Evolutionary conservation across 106 monocot genomes (phyloP), one percentile per base, ranked within the genome.

Genomic region (Alisma plantagoaquatica): DNA sequence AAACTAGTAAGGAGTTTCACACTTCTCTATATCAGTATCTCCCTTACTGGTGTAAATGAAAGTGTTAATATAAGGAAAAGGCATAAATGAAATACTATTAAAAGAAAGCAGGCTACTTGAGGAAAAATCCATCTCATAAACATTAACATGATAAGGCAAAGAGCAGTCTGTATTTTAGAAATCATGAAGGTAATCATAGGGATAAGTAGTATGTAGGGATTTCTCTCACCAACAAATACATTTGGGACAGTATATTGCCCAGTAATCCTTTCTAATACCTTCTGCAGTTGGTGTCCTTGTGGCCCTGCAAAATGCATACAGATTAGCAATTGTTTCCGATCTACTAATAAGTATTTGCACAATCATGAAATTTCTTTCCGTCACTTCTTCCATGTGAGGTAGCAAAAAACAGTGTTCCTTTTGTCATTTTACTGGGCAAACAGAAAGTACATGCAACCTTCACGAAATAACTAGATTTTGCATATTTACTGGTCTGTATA

Each of bases 231-330:
- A 58, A 75, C 63, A 23, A 68, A 75, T 23, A 75, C 69, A 59
- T 75, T 69, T 15, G 75, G 75, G 41, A 75, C 68, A 10, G 68
- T 75, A 51, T 27, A 69, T 32, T 69, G 75, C 27, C 75, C 68
- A 21, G 75, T 69, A 1, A 75, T 48, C 45, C 69, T 68, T 33
- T 75, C 64, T 63, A 75, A 59, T 27, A 69, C 43, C 68, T 52
- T 75, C 32, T 58, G 63, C 17, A 75, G 29, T 29, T 75, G 75
- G 16, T 51, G 77, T 16, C 96, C 96, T 65, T 89, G 88, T 4
- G 96, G 60, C 61, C 96, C 96, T 89, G 73, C 69, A 60, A 51
- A 20, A 45, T 6, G 19, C 19, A 38, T 14, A 38, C 9, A 38
- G 6, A 14, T 38, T 38, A 6, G 14, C 14, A 38, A 7, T 38